Evolutionary conservation across 352 stramenopile species (phyloP).

Genomic region (Phytophthora citricola): DNA sequence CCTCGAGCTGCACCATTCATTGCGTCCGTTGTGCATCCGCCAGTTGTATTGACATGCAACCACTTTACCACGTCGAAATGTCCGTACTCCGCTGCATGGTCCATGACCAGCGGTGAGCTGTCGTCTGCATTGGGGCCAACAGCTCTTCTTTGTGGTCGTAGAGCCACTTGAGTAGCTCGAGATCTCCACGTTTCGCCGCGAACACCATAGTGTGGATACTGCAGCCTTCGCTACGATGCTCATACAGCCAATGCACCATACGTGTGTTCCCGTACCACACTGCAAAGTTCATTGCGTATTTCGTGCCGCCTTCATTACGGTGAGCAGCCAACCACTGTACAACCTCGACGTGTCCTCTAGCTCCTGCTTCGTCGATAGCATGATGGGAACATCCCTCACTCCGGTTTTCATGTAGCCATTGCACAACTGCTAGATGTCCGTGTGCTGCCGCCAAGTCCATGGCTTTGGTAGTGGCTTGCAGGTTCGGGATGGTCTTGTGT

Average conservation of each 20-base stretch:
- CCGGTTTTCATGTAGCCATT: constrained; percentile 57
- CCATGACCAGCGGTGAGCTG: constrained; percentile 40
- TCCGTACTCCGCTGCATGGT: constrained; percentile 40
- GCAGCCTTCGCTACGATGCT: constrained; percentile 40
- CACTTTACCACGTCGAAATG: constrained; percentile 45
- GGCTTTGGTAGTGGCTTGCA: constrained; percentile 32
- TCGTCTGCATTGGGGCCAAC: constrained; percentile 14
- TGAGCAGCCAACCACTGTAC: constrained; percentile 42
- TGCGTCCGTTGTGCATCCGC: constrained; percentile 33
- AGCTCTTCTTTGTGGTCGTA: constrained; percentile 26
- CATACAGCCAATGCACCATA: constrained; percentile 45
- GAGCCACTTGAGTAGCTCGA: constrained; percentile 42
- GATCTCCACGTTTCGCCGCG: constrained; percentile 36
- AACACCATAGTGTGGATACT: constrained; percentile 40
- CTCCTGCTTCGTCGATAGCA: constrained; percentile 41
- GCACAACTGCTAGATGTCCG: constrained; percentile 55
- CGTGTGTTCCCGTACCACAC: constrained; percentile 38
- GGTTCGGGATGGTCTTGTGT: constrained; percentile 17
- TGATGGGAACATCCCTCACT: constrained; percentile 36
- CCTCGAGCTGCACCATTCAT: constrained; percentile 35
- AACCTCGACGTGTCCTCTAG: constrained; percentile 34
- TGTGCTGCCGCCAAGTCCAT: constrained; percentile 38
- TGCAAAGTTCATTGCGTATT: constrained; percentile 49
- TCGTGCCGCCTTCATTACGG: constrained; percentile 38
- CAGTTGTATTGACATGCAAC: constrained; percentile 32